phyloP scores from a whole-genome alignment of 805 yeast species.

The Pichia kluyveri region DNA sequence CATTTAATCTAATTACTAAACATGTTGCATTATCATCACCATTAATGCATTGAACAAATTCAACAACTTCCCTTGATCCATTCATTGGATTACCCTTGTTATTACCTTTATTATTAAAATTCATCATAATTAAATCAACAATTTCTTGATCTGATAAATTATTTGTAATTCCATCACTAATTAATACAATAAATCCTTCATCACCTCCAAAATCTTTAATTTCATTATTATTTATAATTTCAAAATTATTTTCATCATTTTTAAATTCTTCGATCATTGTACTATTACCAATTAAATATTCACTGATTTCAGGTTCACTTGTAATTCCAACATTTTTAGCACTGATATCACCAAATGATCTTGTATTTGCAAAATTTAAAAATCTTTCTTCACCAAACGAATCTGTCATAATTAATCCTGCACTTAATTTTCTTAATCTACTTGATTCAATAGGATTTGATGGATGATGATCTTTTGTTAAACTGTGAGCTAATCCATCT shows the following conservation, averaged over 20 bases:
- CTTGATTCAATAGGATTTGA: constrained; percentile 68
- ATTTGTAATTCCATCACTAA: constrained; percentile 84
- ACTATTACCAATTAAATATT: constrained; percentile 59
- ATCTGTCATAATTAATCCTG: constrained; percentile 66
- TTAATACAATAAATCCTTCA: constrained; percentile 75
- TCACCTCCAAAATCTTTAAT: constrained; percentile 55
- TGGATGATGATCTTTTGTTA: constrained; percentile 83
- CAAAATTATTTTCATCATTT: constrained; percentile 9
- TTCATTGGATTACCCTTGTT: constrained; percentile 71
- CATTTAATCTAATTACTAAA: constrained; percentile 63
- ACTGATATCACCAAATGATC: constrained; percentile 83
- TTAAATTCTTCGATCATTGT: constrained; percentile 27
- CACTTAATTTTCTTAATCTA: constrained; percentile 55
- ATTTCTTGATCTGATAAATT: constrained; percentile 82
- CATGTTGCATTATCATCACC: constrained; percentile 97
- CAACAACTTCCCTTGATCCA: constrained; percentile 78
- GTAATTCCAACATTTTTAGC: constrained; percentile 80
- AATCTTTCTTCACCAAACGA: constrained; percentile 90
- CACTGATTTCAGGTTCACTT: constrained; percentile 84
- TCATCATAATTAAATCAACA: constrained; percentile 73
- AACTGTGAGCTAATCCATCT: constrained; percentile 66
- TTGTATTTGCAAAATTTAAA: constrained; percentile 74
- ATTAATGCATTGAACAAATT: constrained; percentile 77
- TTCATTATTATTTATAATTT: constrained; percentile 18
- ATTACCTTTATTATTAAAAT: constrained; percentile 54